Conservation (phyloP, 352 stramenopile species). For the Phytophthora gonapodyides region DNA sequence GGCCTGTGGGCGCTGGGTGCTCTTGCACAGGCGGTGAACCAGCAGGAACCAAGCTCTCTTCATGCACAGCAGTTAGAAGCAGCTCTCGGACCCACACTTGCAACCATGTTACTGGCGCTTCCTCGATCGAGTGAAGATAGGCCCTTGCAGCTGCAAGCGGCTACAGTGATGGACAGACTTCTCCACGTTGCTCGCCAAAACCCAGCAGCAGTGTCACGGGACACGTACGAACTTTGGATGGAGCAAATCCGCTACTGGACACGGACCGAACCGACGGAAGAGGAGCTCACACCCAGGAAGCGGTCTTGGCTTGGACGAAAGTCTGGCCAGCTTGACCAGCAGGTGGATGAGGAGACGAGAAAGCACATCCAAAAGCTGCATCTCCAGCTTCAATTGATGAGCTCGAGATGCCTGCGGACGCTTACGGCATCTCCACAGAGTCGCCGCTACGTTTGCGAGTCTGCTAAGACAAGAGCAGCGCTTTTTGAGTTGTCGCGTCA, state of each 20-base stretch:
- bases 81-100: constrained; percentile 43
- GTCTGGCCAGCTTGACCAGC: constrained; percentile 3
- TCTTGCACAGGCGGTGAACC: constrained; percentile 40
- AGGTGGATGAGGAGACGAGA: constrained; percentile 7
- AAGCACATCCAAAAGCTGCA: constrained; percentile 6
- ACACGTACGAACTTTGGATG: constrained; percentile 70
- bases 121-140: constrained; percentile 32
- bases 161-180: constrained; percentile 47
- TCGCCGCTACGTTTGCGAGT: constrained; percentile 58
- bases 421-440: constrained; percentile 55
- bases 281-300: constrained; percentile 8
- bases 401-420: constrained; percentile 56
- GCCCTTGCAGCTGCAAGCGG: constrained; percentile 51
- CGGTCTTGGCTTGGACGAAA: constrained; percentile 25
- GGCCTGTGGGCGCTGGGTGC: constrained; percentile 42
- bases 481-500: constrained; percentile 56
- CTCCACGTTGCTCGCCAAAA: constrained; percentile 51
- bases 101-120: constrained; percentile 44
- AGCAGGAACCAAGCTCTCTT: constrained; percentile 21
- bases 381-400: constrained; percentile 44
- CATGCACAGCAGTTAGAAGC: constrained; percentile 36
- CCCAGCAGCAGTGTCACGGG: constrained; percentile 33
- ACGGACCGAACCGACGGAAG: constrained; percentile 11
- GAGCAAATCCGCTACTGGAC: constrained; percentile 59
- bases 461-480: constrained; percentile 47